phyloP scores from a whole-genome alignment of 176 grass and related monocot genomes.

The Alopecurus myosuroides region DNA sequence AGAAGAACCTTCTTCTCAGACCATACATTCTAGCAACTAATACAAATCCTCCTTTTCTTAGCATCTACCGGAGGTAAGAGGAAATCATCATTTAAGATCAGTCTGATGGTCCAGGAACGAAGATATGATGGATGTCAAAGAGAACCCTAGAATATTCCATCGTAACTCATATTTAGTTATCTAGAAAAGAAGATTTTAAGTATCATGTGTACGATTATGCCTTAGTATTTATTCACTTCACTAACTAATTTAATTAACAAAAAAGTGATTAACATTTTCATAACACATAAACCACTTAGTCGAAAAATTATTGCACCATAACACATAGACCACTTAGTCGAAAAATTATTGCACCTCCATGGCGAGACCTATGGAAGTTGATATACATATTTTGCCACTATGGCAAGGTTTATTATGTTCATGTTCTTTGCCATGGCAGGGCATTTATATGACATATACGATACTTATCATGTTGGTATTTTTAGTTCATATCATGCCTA shows the following conservation, averaged over 20 bases:
- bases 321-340: not conserved
- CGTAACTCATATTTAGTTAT: not conserved
- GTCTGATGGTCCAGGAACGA: not conserved
- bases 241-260: not conserved
- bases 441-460: not conserved
- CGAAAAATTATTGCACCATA: not conserved
- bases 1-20: constrained; percentile 5
- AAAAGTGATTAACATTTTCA: not conserved
- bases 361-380: not conserved
- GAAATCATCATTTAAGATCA: not conserved
- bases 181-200: constrained; percentile 9
- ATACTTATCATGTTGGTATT: not conserved
- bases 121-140: not conserved
- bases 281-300: not conserved
- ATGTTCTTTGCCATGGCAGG: not conserved
- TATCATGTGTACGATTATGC: not conserved
- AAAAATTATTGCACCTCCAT: not conserved
- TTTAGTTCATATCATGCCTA: not conserved
- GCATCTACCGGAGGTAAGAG: not conserved
- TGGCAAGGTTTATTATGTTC: not conserved
- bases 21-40: constrained; percentile 1
- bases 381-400: not conserved
- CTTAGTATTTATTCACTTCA: not conserved
- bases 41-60: not conserved
- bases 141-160: not conserved